These are phyloP conservation scores for Sclerotinia spermophila DNA, from an alignment of 2,329 filamentous ascomycete species.

Conservation along the genomic window DNA sequence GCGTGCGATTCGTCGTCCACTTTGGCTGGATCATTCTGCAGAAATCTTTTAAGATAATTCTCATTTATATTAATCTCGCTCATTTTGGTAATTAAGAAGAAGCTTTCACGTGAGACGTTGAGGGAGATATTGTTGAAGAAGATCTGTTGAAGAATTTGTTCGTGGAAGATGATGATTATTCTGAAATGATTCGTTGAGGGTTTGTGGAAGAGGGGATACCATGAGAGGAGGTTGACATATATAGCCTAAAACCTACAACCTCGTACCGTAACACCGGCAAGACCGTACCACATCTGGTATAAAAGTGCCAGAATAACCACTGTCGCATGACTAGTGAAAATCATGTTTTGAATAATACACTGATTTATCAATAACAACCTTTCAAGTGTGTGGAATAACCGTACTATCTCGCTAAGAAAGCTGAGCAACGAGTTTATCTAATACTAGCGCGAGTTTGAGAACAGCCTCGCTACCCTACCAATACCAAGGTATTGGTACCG, in stretches of 20 bases:
- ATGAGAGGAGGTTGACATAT: neutral
- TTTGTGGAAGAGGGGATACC: neutral
- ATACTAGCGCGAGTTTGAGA: neutral
- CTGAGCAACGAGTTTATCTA: neutral
- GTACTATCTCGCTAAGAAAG: neutral
- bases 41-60: neutral
- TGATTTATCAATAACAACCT: neutral
- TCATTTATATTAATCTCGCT: neutral
- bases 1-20: neutral
- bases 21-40: neutral
- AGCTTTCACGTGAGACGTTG: too few relatives aligned
- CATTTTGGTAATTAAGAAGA: neutral
- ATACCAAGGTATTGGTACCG: neutral
- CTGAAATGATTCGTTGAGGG: neutral
- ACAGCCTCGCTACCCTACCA: neutral
- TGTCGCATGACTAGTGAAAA: neutral
- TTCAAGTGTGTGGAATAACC: neutral
- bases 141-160: neutral
- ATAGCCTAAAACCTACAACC: neutral
- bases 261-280: rapidly evolving
- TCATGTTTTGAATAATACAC: neutral
- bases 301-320: neutral
- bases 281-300: rapidly evolving
- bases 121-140: neutral
- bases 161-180: neutral